Percentiles rank a stretch among this genome's conserved stretches.
Evolutionary conservation across 2,329 filamentous ascomycete genomes (phyloP).

Genomic region (Xylaria digitata): DNA sequence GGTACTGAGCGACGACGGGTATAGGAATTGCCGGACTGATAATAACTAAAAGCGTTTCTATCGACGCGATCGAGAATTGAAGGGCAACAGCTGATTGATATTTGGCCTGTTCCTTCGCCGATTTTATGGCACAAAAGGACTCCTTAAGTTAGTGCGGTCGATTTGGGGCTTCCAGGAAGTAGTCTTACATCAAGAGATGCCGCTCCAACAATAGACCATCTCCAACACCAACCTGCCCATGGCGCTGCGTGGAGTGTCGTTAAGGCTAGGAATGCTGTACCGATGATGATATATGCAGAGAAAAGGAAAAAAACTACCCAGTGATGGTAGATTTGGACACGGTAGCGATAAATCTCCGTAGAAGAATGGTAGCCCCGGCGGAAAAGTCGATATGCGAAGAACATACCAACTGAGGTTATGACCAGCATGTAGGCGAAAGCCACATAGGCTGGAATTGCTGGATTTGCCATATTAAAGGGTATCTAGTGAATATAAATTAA

Average conservation of each 20-base stretch:
- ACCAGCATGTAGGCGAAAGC: conserved; percentile 14
- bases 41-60: conserved; percentile 12
- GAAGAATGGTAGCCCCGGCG: not conserved
- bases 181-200: conserved; percentile 28
- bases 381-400: conserved; percentile 11
- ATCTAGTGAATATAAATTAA: not conserved
- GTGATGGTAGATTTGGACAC: conserved; percentile 7
- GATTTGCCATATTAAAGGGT: not conserved
- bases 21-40: conserved; percentile 11
- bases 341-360: not conserved
- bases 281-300: not conserved
- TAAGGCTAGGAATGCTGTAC: not conserved
- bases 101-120: not conserved
- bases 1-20: not conserved
- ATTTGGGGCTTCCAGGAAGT: not conserved
- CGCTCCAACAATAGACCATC: conserved; percentile 23
- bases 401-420: not conserved
- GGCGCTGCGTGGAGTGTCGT: not conserved
- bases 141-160: conserved; percentile 12
- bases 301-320: not conserved
- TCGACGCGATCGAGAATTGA: not conserved
- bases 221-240: conserved; percentile 31
- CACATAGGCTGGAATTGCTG: conserved; percentile 14
- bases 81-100: not conserved
- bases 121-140: conserved; percentile 21